These are phyloP conservation scores for Alternaria dauci DNA, from an alignment of 2,329 filamentous ascomycete species.

Conservation along the genomic window DNA sequence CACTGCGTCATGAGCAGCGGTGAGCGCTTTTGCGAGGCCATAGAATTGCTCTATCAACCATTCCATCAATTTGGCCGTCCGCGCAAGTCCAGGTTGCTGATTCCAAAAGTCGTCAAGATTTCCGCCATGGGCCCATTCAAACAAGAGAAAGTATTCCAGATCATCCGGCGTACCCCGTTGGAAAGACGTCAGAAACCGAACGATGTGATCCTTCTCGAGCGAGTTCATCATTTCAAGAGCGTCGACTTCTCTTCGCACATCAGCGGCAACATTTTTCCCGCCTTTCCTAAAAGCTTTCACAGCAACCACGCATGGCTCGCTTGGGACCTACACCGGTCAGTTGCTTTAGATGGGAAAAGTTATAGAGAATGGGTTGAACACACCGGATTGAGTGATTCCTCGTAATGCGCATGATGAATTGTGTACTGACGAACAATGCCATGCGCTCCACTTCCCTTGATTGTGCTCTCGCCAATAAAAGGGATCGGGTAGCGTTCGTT, in stretches of 20 bases:
- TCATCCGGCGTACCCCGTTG: not conserved
- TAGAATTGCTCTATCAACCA: too few relatives aligned
- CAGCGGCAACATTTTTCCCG: slow-evolving; percentile 4
- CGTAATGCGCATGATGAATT: not conserved
- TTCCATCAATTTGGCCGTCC: not conserved
- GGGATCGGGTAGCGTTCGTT: not conserved
- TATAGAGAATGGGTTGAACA: not conserved
- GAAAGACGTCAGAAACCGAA: slow-evolving; percentile 31
- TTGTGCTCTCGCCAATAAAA: not conserved
- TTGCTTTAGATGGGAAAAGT: too few relatives aligned
- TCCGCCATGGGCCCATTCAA: not conserved
- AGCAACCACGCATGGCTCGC: not conserved
- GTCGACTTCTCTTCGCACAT: slow-evolving; percentile 21
- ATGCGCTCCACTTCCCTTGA: not conserved
- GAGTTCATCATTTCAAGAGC: slow-evolving; percentile 24
- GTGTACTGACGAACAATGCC: not conserved
- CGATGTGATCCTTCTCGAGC: slow-evolving; percentile 24
- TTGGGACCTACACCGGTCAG: too few relatives aligned
- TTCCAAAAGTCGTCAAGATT: not conserved
- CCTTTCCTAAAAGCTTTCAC: slow-evolving; percentile 1
- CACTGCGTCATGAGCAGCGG: not conserved
- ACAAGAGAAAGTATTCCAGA: slow-evolving; percentile 24
- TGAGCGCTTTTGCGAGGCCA: not conserved
- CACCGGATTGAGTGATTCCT: not conserved
- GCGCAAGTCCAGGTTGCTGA: not conserved